A percentile compares a stretch with the other conserved stretches of the same genome.
phyloP scores from a whole-genome alignment of 495 filamentous ascomycete genomes.

The Aspergillus sclerotiicarbonarius region DNA sequence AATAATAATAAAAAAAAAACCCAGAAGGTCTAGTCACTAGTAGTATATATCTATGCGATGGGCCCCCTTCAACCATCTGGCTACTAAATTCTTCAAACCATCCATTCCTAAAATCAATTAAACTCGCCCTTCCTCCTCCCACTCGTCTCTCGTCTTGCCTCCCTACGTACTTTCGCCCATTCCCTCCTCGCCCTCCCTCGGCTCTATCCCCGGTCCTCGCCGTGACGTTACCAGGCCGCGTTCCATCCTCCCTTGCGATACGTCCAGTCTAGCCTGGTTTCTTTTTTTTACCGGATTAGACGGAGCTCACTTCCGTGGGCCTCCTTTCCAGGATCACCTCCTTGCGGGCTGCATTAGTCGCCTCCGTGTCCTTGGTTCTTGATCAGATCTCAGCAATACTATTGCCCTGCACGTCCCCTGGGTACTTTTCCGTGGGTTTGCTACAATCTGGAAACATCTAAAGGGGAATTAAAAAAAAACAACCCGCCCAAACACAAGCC shows the following conservation, averaged over 20 bases:
- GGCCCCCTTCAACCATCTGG: constrained; percentile 21
- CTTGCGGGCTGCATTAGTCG: constrained; percentile 34
- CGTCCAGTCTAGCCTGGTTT: constrained; percentile 17
- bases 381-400: constrained; percentile 27
- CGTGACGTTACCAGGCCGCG: constrained; percentile 20
- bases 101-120: constrained; percentile 24
- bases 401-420: constrained; percentile 9
- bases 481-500: too few relatives aligned
- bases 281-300: constrained; percentile 32
- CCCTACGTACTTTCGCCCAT: constrained; percentile 15
- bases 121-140: constrained; percentile 21
- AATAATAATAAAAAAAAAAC: constrained; percentile 17
- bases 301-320: constrained; percentile 40
- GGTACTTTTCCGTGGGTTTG: constrained; percentile 13
- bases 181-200: constrained; percentile 12
- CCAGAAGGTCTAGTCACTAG: not conserved
- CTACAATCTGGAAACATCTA: not conserved
- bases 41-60: constrained; percentile 32
- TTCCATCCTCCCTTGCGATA: constrained; percentile 39
- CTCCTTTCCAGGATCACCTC: constrained; percentile 43
- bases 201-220: constrained; percentile 9
- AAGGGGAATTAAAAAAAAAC: constrained; percentile 5
- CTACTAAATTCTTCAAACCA: constrained; percentile 28
- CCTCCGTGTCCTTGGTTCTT: constrained; percentile 25
- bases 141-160: constrained; percentile 17